A percentile compares a stretch with the other conserved stretches of the same genome.
phyloP scores from a whole-genome alignment of 2,329 filamentous ascomycete species.

The Aspergillus fijiensis region DNA sequence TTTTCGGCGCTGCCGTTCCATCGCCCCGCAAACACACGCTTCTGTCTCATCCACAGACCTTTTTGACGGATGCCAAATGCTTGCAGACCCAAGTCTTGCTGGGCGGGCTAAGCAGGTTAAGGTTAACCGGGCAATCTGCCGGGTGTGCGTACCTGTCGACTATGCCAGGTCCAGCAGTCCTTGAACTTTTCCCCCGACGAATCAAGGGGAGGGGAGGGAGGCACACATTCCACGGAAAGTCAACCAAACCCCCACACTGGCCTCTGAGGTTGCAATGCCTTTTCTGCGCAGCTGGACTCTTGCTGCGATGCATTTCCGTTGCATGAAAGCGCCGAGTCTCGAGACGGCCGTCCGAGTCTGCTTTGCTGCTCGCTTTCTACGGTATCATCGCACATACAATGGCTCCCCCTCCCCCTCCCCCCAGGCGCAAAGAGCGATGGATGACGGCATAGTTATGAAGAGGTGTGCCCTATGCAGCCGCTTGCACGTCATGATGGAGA shows the following conservation, averaged over 20 bases:
- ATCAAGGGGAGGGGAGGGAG: neutral
- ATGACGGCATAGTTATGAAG: slow-evolving; percentile 21
- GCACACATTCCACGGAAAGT: slow-evolving; percentile 12
- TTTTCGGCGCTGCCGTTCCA: slow-evolving; percentile 20
- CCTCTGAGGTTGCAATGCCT: slow-evolving; percentile 1
- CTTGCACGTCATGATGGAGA: slow-evolving; percentile 5
- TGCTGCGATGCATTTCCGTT: neutral
- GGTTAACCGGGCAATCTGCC: neutral
- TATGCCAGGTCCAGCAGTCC: neutral
- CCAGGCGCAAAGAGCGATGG: slow-evolving; percentile 3
- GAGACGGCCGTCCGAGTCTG: neutral
- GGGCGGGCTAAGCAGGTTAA: neutral
- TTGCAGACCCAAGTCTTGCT: neutral
- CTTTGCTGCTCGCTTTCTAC: neutral
- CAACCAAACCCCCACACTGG: neutral
- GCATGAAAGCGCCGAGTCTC: neutral
- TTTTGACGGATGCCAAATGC: neutral
- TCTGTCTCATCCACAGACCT: neutral
- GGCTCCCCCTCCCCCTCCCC: neutral
- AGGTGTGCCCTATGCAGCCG: neutral
- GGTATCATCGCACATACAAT: neutral
- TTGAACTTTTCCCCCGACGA: neutral
- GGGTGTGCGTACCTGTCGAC: neutral
- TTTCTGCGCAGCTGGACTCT: neutral
- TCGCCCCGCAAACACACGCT: slow-evolving; percentile 1